Evolutionary conservation across 495 filamentous ascomycete species (phyloP).

Genomic region (Penicillium parvum): DNA sequence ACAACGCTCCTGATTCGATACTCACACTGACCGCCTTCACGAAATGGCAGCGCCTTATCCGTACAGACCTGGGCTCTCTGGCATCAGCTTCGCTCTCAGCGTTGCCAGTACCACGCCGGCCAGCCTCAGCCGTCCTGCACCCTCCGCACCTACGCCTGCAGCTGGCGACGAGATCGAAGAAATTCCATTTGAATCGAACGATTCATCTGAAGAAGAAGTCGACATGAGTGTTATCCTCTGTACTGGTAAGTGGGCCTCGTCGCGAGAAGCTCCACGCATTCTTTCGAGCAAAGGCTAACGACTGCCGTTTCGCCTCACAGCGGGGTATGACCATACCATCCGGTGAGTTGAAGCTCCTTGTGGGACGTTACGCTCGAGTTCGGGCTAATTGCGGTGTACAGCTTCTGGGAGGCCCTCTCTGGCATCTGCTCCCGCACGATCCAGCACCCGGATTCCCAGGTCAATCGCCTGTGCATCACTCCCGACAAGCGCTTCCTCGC

Average conservation of each 20-base stretch:
- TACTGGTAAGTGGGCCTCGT: slow-evolving; percentile 60
- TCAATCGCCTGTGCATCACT: slow-evolving; percentile 96
- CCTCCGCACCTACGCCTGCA: too few relatives aligned
- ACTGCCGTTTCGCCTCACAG: slow-evolving; percentile 41
- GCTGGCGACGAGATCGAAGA: too few relatives aligned
- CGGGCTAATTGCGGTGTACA: slow-evolving; percentile 37
- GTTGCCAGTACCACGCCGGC: too few relatives aligned
- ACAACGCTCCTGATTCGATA: too few relatives aligned
- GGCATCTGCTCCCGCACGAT: slow-evolving; percentile 98
- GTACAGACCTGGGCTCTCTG: too few relatives aligned
- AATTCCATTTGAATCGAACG: too few relatives aligned
- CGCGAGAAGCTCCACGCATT: slow-evolving; percentile 21
- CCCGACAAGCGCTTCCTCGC: slow-evolving; percentile 96
- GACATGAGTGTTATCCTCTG: slow-evolving; percentile 84
- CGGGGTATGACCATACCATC: slow-evolving; percentile 98
- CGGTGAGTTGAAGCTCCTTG: slow-evolving; percentile 54
- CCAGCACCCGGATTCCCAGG: slow-evolving; percentile 95
- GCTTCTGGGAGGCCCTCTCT: slow-evolving; percentile 97
- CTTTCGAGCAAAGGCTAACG: slow-evolving; percentile 27
- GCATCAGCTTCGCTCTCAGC: too few relatives aligned
- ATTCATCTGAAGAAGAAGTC: not conserved
- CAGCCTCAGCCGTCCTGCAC: too few relatives aligned
- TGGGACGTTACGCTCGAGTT: too few relatives aligned
- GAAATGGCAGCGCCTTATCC: too few relatives aligned
- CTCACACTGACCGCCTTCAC: too few relatives aligned